These are phyloP conservation scores for Rostrohypoxylon terebratum DNA, from an alignment of 495 filamentous ascomycete species.

Conservation along the genomic window DNA sequence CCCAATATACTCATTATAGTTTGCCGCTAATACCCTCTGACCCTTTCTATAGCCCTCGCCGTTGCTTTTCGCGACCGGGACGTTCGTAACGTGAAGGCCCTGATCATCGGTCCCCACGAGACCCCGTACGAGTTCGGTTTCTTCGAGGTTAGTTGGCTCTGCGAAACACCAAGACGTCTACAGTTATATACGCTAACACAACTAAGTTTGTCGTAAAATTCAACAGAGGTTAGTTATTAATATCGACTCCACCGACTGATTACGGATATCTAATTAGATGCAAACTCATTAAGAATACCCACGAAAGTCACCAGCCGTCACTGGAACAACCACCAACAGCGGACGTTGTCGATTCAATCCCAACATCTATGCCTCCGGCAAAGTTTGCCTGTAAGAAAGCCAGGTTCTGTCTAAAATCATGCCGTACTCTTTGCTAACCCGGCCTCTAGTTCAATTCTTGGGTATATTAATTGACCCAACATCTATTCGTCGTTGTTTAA, in stretches of 20 bases:
- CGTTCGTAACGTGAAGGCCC: slow-evolving; percentile 85
- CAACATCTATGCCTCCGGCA: slow-evolving; percentile 92
- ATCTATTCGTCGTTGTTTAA: slow-evolving; percentile 9
- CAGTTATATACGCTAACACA: slow-evolving; percentile 41
- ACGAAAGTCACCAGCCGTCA: slow-evolving; percentile 80
- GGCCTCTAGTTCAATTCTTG: slow-evolving; percentile 80
- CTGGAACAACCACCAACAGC: slow-evolving; percentile 83
- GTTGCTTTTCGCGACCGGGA: slow-evolving; percentile 88
- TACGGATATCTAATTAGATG: slow-evolving; percentile 16
- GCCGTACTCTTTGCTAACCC: slow-evolving; percentile 30
- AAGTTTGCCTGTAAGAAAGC: slow-evolving; percentile 84
- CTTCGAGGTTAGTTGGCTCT: slow-evolving; percentile 77
- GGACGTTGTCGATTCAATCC: slow-evolving; percentile 93
- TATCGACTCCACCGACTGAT: background rate
- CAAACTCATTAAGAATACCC: slow-evolving; percentile 77
- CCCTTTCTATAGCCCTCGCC: slow-evolving; percentile 72
- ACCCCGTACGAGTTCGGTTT: slow-evolving; percentile 98
- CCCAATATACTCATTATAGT: slow-evolving; percentile 14
- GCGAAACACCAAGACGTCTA: background rate
- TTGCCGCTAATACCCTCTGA: slow-evolving; percentile 21
- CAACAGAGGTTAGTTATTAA: slow-evolving; percentile 66
- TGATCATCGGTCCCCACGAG: slow-evolving; percentile 93
- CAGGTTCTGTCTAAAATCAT: too few relatives aligned
- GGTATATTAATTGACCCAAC: slow-evolving; percentile 63
- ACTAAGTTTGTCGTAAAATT: slow-evolving; percentile 74